Evolutionary conservation across 306 rosid species (phyloP), one percentile per base, ranked within the genome.

Genomic region (Chamaecrista fasciculata): DNA sequence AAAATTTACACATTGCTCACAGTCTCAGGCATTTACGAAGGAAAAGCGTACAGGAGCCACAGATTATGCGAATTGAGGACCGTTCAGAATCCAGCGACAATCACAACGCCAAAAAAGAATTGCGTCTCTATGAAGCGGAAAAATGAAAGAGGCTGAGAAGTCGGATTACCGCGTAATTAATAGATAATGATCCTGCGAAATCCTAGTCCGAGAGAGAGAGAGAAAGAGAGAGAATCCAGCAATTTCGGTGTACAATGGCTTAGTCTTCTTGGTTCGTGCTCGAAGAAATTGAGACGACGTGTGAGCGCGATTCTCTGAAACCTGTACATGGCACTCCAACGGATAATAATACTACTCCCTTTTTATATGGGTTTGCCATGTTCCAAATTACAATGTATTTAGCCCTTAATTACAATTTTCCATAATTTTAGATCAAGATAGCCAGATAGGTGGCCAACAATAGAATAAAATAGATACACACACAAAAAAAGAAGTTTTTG

Each of bases 81-180:
- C 23, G 59, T 51, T 60, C 37, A 48, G 29, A 23, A 42, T 29
- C 24, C 52, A 57, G 18, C 1, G 60, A 6, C 28, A 73, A 11
- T 47, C 39, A 2, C 9, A 11, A 53, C 21, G 18, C 8, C 25
- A 16, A 74, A 62, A 16, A 74, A 62, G 25, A 55, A 16, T 47
- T 66, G 20, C 10, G 49, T 51, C 23, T 46, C 70, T 26, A 10
- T 39, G 52, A 31, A 4, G 70, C 46, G n/a, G 18, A 59, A 31
- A 29, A 10, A 33, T 6, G 20, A 18, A 34, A 0, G 14, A 69
- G 51, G 76, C 95, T 65, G 51, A 74, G 67, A 80, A 77, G 47
- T 73, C 86, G 89, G 86, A 74, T 74, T 78, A 84, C 86, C 89
- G 47, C 39, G 74, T n/a, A 78, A 82, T 33, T 60, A 84, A 65